These are phyloP conservation scores for Rhodamnia argentea DNA, from an alignment of 345 rosid genomes.

Conservation along the genomic window DNA sequence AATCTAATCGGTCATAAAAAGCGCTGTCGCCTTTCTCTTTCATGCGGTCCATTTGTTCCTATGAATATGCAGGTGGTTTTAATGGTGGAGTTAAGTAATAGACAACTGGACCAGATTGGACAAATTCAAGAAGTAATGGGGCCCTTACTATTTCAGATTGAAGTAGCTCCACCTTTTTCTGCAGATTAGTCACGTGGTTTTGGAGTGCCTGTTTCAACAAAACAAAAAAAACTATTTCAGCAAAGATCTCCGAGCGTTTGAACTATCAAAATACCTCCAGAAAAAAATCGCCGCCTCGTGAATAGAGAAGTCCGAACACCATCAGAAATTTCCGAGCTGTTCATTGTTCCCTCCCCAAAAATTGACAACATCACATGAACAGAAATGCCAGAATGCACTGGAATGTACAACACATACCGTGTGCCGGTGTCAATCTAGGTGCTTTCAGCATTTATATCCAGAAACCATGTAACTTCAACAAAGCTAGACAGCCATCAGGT, in stretches of 20 bases:
- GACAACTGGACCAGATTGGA: neutral
- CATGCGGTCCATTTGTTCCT: conserved; percentile 61
- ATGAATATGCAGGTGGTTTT: neutral
- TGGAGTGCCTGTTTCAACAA: conserved; percentile 56
- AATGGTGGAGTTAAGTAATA: neutral
- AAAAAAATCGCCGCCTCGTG: neutral
- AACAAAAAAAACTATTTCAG: conserved; percentile 1
- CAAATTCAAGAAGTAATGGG: neutral
- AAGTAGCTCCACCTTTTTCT: conserved; percentile 45
- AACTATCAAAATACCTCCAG: neutral
- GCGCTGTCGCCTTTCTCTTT: conserved; percentile 46
- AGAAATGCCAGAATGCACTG: neutral
- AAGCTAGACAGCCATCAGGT: neutral
- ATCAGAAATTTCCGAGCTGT: neutral
- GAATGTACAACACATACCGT: too few species aligned
- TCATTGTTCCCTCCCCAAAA: neutral
- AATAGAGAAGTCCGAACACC: neutral
- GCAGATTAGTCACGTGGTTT: conserved; percentile 45
- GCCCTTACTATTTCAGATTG: conserved; percentile 74
- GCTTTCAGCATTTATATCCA: neutral
- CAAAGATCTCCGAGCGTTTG: neutral
- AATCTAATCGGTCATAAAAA: conserved; percentile 54
- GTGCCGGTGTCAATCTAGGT: neutral
- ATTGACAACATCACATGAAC: neutral
- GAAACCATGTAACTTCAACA: neutral